A percentile compares a stretch with the other conserved stretches of the same genome.
These are phyloP conservation scores for Torulaspora pretoriensis DNA, from an alignment of 1,139 yeast genomes.

Conservation along the genomic window DNA sequence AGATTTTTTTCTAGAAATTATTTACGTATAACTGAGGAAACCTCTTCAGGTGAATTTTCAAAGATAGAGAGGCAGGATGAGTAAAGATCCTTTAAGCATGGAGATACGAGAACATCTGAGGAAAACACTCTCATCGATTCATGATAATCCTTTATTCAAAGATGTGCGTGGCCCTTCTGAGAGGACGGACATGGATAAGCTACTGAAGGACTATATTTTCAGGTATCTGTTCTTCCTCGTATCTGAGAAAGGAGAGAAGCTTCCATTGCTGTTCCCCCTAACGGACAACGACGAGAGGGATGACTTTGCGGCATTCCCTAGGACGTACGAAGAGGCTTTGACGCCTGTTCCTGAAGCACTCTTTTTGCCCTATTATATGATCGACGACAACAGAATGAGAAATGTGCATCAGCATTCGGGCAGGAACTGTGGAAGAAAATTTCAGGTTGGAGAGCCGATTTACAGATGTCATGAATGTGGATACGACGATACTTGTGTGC, in stretches of 20 bases:
- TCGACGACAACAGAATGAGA: conserved; percentile 19
- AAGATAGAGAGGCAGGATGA: conserved; percentile 1
- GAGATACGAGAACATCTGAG: conserved; percentile 19
- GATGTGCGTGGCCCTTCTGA: conserved; percentile 29
- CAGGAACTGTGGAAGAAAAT: conserved; percentile 60
- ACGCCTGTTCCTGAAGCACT: conserved; percentile 6
- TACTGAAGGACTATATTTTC: conserved; percentile 26
- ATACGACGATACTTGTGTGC: conserved; percentile 68
- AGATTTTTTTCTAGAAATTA: too few relatives aligned
- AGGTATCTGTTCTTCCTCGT: conserved; percentile 27
- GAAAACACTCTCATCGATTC: conserved; percentile 24
- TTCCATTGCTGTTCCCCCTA: conserved; percentile 24
- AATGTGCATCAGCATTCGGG: conserved; percentile 40
- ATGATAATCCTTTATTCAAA: conserved; percentile 21
- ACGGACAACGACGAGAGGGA: conserved; percentile 8
- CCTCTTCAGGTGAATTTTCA: not conserved
- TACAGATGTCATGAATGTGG: conserved; percentile 68
- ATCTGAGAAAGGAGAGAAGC: conserved; percentile 25
- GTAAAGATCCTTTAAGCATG: conserved; percentile 2
- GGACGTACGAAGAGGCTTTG: conserved; percentile 13
- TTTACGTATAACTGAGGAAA: too few relatives aligned
- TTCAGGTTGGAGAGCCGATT: conserved; percentile 57
- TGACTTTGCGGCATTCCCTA: conserved; percentile 23
- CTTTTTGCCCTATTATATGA: conserved; percentile 19
- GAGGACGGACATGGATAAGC: conserved; percentile 30